phyloP scores from a whole-genome alignment of 768 basidiomycete genomes.

The Suillus occidentalis region DNA sequence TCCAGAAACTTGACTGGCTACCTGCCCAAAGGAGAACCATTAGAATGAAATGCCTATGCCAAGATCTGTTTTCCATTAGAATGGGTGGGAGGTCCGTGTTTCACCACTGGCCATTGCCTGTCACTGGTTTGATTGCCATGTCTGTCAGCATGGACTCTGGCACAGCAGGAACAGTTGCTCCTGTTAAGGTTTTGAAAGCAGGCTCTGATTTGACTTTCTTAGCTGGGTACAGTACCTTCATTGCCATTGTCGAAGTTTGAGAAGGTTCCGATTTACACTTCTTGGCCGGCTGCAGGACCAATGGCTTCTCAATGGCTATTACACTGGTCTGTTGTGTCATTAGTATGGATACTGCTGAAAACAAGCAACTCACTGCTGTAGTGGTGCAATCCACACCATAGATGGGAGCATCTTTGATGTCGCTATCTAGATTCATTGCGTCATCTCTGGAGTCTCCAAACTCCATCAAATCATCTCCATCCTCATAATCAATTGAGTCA shows the following conservation, averaged over 20 bases:
- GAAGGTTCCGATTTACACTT: not conserved
- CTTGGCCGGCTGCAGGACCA: not conserved
- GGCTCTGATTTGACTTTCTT: not conserved
- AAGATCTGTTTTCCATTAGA: not conserved
- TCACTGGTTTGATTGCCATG: not conserved
- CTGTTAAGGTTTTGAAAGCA: not conserved
- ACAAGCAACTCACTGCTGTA: not conserved
- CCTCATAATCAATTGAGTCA: not conserved
- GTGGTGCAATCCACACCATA: not conserved
- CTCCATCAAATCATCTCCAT: not conserved
- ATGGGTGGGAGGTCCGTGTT: not conserved
- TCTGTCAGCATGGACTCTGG: not conserved
- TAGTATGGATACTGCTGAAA: not conserved
- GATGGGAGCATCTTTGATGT: not conserved
- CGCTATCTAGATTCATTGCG: not conserved
- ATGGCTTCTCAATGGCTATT: not conserved
- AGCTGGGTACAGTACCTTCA: not conserved
- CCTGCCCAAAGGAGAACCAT: slow-evolving; percentile 11
- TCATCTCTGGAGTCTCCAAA: not conserved
- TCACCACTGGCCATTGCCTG: not conserved
- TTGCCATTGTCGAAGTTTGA: not conserved
- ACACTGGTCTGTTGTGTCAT: not conserved
- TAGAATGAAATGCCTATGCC: not conserved
- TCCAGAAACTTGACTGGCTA: slow-evolving; percentile 10
- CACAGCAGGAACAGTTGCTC: not conserved